These are phyloP conservation scores for Boletales sp. DNA, from an alignment of 768 basidiomycete species.

Conservation along the genomic window DNA sequence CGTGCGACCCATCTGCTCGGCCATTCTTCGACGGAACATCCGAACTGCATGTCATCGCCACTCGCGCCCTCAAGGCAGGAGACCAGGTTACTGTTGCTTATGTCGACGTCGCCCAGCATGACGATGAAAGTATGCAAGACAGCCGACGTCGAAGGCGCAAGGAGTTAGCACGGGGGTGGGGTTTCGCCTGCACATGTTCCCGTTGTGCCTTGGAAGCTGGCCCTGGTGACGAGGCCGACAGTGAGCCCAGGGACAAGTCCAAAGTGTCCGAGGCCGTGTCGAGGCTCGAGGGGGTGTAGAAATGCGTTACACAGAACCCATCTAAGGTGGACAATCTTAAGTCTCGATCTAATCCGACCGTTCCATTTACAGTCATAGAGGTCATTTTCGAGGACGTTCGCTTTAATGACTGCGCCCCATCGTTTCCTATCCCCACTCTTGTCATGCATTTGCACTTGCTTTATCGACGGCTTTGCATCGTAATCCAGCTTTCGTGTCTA, in stretches of 20 bases:
- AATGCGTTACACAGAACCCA: not conserved
- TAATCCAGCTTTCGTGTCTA: not conserved
- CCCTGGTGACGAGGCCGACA: constrained; percentile 23
- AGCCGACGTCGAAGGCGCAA: constrained; percentile 62
- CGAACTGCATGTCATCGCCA: constrained; percentile 68
- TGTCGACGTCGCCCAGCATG: constrained; percentile 60
- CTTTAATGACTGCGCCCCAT: not conserved
- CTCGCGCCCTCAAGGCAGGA: constrained; percentile 63
- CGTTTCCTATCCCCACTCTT: not conserved
- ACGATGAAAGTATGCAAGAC: constrained; percentile 49
- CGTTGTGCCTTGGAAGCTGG: constrained; percentile 58
- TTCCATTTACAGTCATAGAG: no score
- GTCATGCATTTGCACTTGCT: not conserved
- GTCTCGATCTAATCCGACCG: no score
- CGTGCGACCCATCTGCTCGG: constrained; percentile 64
- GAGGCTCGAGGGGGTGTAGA: constrained; percentile 26
- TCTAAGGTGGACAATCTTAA: no score
- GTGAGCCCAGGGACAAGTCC: constrained; percentile 50
- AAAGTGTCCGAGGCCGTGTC: constrained; percentile 38
- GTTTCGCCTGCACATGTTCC: constrained; percentile 70
- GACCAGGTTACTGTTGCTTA: constrained; percentile 75
- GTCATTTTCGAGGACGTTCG: not conserved
- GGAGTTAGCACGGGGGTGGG: constrained; percentile 80
- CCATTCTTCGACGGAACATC: constrained; percentile 69
- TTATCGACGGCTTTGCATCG: not conserved